A percentile compares a stretch with the other conserved stretches of the same genome.
phyloP scores from a whole-genome alignment of 2,329 filamentous ascomycete genomes.

The Neopestalotiopsis clavispora region DNA sequence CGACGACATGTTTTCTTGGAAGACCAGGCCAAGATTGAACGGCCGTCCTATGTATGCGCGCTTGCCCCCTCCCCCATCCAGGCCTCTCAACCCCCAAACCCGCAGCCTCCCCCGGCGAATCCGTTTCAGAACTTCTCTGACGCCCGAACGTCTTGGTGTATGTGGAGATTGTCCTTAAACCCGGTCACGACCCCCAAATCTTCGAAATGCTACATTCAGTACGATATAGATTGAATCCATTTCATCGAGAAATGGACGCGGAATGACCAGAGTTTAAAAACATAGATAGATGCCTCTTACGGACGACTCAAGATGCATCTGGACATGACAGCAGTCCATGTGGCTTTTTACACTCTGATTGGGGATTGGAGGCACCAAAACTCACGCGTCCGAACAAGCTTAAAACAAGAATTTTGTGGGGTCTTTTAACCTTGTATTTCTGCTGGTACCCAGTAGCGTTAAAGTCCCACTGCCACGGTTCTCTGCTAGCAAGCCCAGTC shows the following conservation, averaged over 20 bases:
- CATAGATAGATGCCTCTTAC: not conserved
- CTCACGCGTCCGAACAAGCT: constrained; percentile 10
- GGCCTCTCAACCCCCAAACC: not conserved
- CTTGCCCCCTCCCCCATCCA: not conserved
- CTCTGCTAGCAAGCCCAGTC: too few species aligned
- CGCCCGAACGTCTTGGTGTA: not conserved
- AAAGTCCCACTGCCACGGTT: not conserved
- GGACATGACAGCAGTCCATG: not conserved
- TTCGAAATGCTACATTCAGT: not conserved
- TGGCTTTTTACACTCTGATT: not conserved
- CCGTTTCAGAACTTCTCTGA: constrained; percentile 1
- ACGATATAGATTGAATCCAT: not conserved
- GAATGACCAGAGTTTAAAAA: not conserved
- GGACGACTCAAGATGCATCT: not conserved
- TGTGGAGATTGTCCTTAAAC: constrained; percentile 1
- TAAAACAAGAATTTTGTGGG: constrained; percentile 14
- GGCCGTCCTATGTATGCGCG: not conserved
- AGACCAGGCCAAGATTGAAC: not conserved
- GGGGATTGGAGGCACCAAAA: not conserved
- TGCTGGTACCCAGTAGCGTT: not conserved
- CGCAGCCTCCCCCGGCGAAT: not conserved
- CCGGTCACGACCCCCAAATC: not conserved
- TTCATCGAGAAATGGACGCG: not conserved
- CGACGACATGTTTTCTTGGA: too few species aligned
- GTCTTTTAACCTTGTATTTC: not conserved